phyloP scores from a whole-genome alignment of 768 basidiomycete genomes.

The Dentipellis sp. region DNA sequence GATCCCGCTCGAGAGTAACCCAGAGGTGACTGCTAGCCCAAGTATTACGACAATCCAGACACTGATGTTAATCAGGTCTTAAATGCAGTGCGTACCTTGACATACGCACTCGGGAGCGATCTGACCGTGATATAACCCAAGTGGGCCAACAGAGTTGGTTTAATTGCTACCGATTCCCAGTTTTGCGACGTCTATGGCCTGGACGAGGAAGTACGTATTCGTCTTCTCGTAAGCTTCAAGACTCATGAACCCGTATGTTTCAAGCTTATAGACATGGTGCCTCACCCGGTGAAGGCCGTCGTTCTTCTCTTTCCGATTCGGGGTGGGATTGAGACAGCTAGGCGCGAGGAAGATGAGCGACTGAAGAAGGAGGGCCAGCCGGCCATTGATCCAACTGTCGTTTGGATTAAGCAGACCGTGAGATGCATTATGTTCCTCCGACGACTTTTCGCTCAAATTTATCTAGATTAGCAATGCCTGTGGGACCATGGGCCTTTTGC shows the following conservation, averaged over 20 bases:
- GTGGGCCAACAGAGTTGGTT: conserved; percentile 1
- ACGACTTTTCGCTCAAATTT: neutral
- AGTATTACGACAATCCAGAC: conserved; percentile 21
- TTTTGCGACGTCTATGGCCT: conserved; percentile 14
- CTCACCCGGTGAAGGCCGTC: conserved; percentile 73
- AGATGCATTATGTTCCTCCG: conserved; percentile 11
- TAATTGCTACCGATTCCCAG: conserved; percentile 2
- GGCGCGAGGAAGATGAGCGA: conserved; percentile 50
- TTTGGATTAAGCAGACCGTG: conserved; percentile 92
- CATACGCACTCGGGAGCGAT: too few relatives aligned
- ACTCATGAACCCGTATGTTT: neutral
- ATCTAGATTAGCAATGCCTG: conserved; percentile 24
- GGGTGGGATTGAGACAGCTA: conserved; percentile 37
- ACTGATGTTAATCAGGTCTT: conserved; percentile 3
- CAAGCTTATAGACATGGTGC: conserved; percentile 63
- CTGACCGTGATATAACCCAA: neutral
- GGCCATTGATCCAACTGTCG: conserved; percentile 50
- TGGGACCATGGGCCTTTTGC: conserved; percentile 20
- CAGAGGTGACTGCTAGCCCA: conserved; percentile 27
- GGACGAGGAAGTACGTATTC: conserved; percentile 7
- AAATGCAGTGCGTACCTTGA: conserved; percentile 26
- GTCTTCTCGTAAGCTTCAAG: neutral
- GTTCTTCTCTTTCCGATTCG: conserved; percentile 77
- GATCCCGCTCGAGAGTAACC: conserved; percentile 80
- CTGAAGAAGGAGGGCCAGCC: conserved; percentile 38